Conservation (phyloP, 495 filamentous ascomycete genomes). For the Poronia punctata region DNA sequence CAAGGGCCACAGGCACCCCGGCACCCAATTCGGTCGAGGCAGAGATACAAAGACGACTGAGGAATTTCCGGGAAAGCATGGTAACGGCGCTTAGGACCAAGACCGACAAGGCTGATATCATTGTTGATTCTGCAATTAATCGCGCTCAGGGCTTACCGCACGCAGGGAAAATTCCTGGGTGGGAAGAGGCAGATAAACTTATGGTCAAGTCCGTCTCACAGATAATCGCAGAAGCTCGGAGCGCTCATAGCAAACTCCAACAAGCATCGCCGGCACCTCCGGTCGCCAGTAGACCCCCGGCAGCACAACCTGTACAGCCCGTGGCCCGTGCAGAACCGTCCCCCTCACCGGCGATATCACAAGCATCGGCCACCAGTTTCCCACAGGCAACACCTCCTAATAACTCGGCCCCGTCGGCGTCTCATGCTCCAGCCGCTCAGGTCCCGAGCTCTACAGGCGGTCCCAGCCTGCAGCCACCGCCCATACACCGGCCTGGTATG, state of each 20-base stretch:
- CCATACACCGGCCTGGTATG: constrained; percentile 15
- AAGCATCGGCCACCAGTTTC: constrained; percentile 8
- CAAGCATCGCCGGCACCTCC: constrained; percentile 9
- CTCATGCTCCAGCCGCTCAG: constrained; percentile 6
- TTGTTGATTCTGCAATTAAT: constrained; percentile 25
- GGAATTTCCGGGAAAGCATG: constrained; percentile 21
- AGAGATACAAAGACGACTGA: constrained; percentile 25
- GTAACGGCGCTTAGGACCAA: constrained; percentile 22
- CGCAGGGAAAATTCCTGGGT: constrained; percentile 18
- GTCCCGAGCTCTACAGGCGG: background rate
- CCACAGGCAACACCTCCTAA: constrained; percentile 2
- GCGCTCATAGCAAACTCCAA: constrained; percentile 13
- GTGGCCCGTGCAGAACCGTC: constrained; percentile 13
- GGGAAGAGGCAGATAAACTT: constrained; percentile 26
- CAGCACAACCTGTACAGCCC: constrained; percentile 12
- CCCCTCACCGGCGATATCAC: constrained; percentile 15
- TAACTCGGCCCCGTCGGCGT: constrained; percentile 3
- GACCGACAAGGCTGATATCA: constrained; percentile 24
- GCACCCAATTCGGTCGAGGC: constrained; percentile 16
- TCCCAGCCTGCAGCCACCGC: constrained; percentile 9
- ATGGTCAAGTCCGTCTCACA: constrained; percentile 26
- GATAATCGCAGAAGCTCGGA: constrained; percentile 25
- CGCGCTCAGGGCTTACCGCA: constrained; percentile 24
- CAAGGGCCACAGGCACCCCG: constrained; percentile 20
- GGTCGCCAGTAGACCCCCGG: background rate